These are phyloP conservation scores for Clavaria fumosa DNA, from an alignment of 768 basidiomycete genomes.

Conservation along the genomic window DNA sequence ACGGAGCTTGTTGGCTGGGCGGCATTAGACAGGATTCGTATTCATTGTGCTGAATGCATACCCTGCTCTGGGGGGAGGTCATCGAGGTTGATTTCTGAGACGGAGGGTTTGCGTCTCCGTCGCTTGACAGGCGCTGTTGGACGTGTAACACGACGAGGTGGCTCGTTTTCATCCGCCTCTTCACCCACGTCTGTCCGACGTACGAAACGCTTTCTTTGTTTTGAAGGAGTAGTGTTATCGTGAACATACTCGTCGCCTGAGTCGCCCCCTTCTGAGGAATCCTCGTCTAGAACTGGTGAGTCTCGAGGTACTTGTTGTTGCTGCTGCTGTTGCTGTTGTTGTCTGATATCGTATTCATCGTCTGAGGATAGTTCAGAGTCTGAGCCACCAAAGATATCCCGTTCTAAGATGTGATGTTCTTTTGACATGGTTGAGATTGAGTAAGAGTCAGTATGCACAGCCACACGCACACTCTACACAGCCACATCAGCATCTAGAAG, in stretches of 20 bases:
- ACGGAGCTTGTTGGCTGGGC: constrained; percentile 54
- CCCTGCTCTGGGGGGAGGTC: constrained; percentile 70
- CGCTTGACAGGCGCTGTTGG: constrained; percentile 20
- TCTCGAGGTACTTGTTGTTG: constrained; percentile 19
- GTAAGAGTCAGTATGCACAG: not conserved
- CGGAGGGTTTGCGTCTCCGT: constrained; percentile 43
- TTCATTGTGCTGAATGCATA: constrained; percentile 16
- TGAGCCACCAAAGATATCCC: constrained; percentile 69
- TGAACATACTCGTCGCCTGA: constrained; percentile 38
- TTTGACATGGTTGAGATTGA: too few species aligned
- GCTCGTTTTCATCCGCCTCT: too few species aligned
- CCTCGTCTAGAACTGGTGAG: constrained; percentile 32
- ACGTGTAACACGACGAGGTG: too few species aligned
- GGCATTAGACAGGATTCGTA: not conserved
- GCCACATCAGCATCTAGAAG: too few species aligned
- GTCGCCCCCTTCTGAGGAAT: constrained; percentile 29
- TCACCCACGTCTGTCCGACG: constrained; percentile 17
- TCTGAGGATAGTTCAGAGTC: constrained; percentile 75
- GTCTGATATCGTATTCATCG: constrained; percentile 41
- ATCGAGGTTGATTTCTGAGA: constrained; percentile 48
- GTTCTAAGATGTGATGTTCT: constrained; percentile 30
- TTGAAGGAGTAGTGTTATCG: constrained; percentile 18
- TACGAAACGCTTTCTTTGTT: constrained; percentile 20
- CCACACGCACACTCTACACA: too few species aligned
- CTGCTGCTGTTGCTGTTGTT: constrained; percentile 25